phyloP scores from a whole-genome alignment of 768 basidiomycete genomes.

The Chlorophyllum brunneum region DNA sequence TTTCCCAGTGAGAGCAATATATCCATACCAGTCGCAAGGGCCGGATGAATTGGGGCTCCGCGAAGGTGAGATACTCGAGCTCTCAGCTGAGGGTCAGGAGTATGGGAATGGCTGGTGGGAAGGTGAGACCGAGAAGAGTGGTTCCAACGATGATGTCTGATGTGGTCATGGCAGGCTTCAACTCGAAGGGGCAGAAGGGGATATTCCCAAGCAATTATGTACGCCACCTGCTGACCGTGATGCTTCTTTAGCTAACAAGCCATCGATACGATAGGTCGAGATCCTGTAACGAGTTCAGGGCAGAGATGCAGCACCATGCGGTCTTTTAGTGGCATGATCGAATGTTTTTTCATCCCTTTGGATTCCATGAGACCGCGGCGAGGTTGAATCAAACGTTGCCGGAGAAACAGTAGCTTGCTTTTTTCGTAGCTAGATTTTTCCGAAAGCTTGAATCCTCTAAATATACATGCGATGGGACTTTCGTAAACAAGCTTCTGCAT shows the following conservation, averaged over 20 bases:
- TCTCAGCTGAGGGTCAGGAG: slow-evolving; percentile 63
- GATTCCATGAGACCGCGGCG: not conserved
- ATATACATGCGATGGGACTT: not conserved
- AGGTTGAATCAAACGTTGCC: not conserved
- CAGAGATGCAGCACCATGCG: not conserved
- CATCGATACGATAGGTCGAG: slow-evolving; percentile 11
- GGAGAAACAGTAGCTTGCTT: not conserved
- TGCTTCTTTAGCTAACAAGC: slow-evolving; percentile 1
- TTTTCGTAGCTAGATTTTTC: not conserved
- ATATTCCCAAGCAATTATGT: slow-evolving; percentile 92
- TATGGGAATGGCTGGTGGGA: slow-evolving; percentile 87
- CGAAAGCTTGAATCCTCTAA: not conserved
- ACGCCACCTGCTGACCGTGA: slow-evolving; percentile 27
- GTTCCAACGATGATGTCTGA: slow-evolving; percentile 6
- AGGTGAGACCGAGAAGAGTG: slow-evolving; percentile 40
- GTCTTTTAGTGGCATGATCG: slow-evolving; percentile 1
- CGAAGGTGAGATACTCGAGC: slow-evolving; percentile 59
- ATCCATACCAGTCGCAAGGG: slow-evolving; percentile 72
- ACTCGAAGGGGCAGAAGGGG: slow-evolving; percentile 58
- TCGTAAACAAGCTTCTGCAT: too few species aligned
- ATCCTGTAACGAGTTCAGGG: not conserved
- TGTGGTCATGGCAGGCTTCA: slow-evolving; percentile 45
- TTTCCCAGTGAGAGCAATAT: slow-evolving; percentile 70
- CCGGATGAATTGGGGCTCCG: slow-evolving; percentile 62
- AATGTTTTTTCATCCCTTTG: not conserved